Base-by-base conservation (phyloP, 352 stramenopile genomes). In the Thalassiosira exigua region DNA sequence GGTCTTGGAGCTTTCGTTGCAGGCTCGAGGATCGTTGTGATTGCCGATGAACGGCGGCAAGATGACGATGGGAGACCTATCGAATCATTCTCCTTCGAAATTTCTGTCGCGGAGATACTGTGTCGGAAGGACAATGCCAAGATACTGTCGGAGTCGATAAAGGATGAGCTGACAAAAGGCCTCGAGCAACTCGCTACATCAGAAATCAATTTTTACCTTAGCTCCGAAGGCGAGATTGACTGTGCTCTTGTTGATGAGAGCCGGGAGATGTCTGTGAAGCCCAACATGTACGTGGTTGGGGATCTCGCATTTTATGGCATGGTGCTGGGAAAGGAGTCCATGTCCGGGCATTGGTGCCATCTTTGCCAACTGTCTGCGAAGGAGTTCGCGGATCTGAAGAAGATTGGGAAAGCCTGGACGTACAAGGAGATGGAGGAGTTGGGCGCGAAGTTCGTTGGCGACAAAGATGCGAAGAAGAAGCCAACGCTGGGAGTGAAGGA, bases 221-320 rank as follows among this genome's bases (percentile, higher is more conserved):
- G 7, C 7, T 7, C 7, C 7, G 36, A 44, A 14, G 36, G 36
- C 36, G 7, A 14, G 7, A 44, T 44, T 44, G 7, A 44, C 7
- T 44, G 36, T 14, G 7, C 36, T 14, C 36, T 14, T 7, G 36
- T 7, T 14, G 7, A 7, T 7, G 7, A 7, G 36, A 27, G 26
- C 12, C 21, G 19, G 11, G 33, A 19, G 19, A 24, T 4, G 19
- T n/a, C n/a, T n/a, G n/a, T n/a, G n/a, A n/a, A n/a, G n/a, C n/a
- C n/a, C n/a, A 44, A 4, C 26, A 41, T 59, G 46, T 56, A 69
- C n/a, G 27, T 69, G 9, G 29, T 33, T 9, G 60, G 60, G 5
- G 60, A 69, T 27, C 29, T 69, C 22, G 60, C 60, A 19, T 59
- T 69, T 21, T 69, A 58, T 44, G 60, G 39, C 7, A 69, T 69